Conservation (phyloP, 495 filamentous ascomycete species). For the Xylaria venustula region DNA sequence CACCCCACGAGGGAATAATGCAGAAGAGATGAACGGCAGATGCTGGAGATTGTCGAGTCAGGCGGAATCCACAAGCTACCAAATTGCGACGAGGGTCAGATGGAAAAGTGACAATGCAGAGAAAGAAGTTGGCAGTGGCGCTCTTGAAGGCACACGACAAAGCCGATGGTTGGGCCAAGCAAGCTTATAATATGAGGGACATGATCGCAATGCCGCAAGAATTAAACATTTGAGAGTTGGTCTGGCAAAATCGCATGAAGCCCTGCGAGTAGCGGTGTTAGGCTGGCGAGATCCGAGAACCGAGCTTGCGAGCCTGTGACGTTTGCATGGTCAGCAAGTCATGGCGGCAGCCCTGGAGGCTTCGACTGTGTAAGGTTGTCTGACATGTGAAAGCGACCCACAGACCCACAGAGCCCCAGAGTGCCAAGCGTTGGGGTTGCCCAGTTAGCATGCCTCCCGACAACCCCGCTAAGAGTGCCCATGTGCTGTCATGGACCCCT, state of each 20-base stretch:
- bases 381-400: conserved; percentile 19
- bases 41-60: conserved; percentile 1
- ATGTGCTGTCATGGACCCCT: too few relatives aligned
- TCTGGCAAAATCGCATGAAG: background rate
- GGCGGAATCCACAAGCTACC: background rate
- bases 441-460: too few relatives aligned
- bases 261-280: too few relatives aligned
- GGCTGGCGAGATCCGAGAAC: background rate
- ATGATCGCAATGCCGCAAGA: too few relatives aligned
- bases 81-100: background rate
- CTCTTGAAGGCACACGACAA: too few relatives aligned
- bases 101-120: too few relatives aligned
- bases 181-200: too few relatives aligned
- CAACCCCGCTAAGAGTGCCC: too few relatives aligned
- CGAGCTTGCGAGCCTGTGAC: conserved; percentile 9
- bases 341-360: background rate
- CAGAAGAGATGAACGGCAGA: background rate
- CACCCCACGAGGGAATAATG: background rate
- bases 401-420: background rate
- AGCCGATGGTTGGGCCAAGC: too few relatives aligned
- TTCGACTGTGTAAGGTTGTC: background rate
- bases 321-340: conserved; percentile 8
- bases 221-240: too few relatives aligned
- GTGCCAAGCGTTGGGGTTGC: background rate
- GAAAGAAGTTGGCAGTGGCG: too few relatives aligned